These are phyloP conservation scores for Malassezia equina DNA, from an alignment of 1,284 basidiomycete species.

Conservation along the genomic window DNA sequence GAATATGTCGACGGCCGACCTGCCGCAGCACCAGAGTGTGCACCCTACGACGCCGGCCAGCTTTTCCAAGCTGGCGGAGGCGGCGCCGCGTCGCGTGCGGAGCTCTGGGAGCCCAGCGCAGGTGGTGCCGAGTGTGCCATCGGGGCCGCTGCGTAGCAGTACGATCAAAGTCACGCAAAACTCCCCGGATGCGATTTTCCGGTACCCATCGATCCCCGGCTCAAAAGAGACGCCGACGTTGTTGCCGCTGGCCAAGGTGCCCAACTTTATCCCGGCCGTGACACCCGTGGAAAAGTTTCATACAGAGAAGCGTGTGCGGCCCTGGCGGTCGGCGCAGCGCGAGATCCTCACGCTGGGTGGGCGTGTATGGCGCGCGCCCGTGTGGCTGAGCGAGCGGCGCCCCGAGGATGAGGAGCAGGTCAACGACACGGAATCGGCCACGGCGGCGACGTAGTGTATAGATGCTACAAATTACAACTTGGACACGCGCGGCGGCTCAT, in stretches of 20 bases:
- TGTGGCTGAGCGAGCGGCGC: constrained; percentile 25
- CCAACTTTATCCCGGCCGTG: constrained; percentile 19
- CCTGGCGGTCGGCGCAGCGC: constrained; percentile 25
- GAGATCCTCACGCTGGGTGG: constrained; percentile 37
- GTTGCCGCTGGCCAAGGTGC: constrained; percentile 27
- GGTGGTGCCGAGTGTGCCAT: neutral
- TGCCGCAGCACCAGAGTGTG: constrained; percentile 12
- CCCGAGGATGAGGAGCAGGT: neutral
- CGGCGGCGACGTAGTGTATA: neutral
- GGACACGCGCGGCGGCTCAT: constrained; percentile 10
- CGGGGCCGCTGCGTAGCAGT: neutral
- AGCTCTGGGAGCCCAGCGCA: neutral
- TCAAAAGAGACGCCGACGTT: constrained; percentile 24
- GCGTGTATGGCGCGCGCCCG: constrained; percentile 29
- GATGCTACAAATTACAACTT: neutral
- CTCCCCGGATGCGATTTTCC: constrained; percentile 21
- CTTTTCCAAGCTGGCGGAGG: neutral
- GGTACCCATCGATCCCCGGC: constrained; percentile 27
- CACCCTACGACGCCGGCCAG: constrained; percentile 13
- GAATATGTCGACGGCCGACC: constrained; percentile 22
- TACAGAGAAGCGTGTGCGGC: constrained; percentile 16
- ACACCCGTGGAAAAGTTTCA: constrained; percentile 20
- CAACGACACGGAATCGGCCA: no score
- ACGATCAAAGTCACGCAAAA: constrained; percentile 6
- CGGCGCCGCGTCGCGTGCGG: neutral